Evolutionary conservation across 2,329 filamentous ascomycete genomes (phyloP).

Genomic region (Domatiomyces globalis): DNA sequence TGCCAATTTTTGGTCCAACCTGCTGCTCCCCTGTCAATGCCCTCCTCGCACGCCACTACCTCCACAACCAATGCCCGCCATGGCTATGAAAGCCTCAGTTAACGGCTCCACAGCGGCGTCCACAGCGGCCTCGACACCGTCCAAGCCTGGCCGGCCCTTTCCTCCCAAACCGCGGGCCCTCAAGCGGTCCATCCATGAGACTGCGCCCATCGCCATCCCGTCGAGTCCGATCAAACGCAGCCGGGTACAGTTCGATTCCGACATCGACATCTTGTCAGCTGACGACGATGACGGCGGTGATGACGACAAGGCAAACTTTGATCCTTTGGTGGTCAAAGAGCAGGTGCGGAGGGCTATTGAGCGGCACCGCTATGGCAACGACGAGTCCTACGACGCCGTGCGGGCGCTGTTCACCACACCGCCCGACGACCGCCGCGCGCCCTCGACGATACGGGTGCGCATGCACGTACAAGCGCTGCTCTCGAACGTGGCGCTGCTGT

Average conservation of each 20-base stretch:
- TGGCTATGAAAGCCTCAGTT: not conserved
- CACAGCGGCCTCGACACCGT: not conserved
- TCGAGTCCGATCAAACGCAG: slow-evolving; percentile 28
- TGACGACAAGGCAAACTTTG: slow-evolving; percentile 1
- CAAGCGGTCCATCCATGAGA: slow-evolving; percentile 17
- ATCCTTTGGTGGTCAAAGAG: slow-evolving; percentile 38
- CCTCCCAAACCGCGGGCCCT: slow-evolving; percentile 10
- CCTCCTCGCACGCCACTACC: not conserved
- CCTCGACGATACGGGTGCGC: slow-evolving; percentile 38
- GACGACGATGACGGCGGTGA: slow-evolving; percentile 16
- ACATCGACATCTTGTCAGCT: slow-evolving; percentile 22
- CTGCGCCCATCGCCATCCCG: slow-evolving; percentile 11
- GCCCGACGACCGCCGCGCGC: slow-evolving; percentile 35
- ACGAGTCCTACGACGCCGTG: slow-evolving; percentile 42
- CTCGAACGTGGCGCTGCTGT: slow-evolving; percentile 41
- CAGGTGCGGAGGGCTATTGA: slow-evolving; percentile 46
- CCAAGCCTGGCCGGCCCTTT: slow-evolving; percentile 7
- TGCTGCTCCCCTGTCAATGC: not conserved
- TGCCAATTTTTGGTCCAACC: not conserved
- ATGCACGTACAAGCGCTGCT: slow-evolving; percentile 47
- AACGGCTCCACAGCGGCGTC: not conserved
- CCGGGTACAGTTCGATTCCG: slow-evolving; percentile 30
- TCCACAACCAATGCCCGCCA: not conserved
- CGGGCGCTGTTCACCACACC: slow-evolving; percentile 39
- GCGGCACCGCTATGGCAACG: slow-evolving; percentile 38